phyloP scores from a whole-genome alignment of 805 yeast species.

The Jamesozyma gamospora region DNA sequence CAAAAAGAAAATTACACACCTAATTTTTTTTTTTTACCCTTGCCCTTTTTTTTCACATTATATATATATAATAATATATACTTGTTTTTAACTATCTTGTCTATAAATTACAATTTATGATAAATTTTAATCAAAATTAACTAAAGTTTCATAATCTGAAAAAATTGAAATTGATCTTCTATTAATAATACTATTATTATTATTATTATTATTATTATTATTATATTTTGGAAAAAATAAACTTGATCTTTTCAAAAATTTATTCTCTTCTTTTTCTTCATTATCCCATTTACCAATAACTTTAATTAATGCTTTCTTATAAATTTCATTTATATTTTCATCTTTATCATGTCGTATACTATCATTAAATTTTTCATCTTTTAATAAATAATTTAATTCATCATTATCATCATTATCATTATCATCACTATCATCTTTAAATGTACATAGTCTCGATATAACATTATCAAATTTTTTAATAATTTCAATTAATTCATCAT shows the following conservation, averaged over 20 bases:
- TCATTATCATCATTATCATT: conserved; percentile 6
- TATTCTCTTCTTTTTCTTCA: neutral
- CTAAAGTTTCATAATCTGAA: conserved; percentile 9
- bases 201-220: neutral
- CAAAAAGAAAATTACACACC: neutral
- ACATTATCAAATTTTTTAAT: conserved; percentile 26
- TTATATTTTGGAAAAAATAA: conserved; percentile 2
- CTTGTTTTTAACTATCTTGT: conserved; percentile 1
- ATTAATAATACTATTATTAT: neutral
- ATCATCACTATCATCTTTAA: neutral
- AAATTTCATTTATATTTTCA: conserved; percentile 12
- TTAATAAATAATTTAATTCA: conserved; percentile 19
- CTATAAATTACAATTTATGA: too few species aligned
- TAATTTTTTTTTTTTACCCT: too few species aligned
- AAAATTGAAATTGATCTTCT: conserved; percentile 8
- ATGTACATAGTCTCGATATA: conserved; percentile 17
- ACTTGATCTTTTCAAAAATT: conserved; percentile 1
- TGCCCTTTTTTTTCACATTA: neutral
- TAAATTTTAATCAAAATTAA: too few species aligned
- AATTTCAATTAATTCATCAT: conserved; percentile 5
- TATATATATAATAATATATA: neutral
- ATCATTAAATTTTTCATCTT: conserved; percentile 2
- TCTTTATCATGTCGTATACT: neutral
- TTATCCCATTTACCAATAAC: conserved; percentile 6
- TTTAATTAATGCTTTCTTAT: conserved; percentile 14